Conservation (phyloP, 2,329 filamentous ascomycete species). For the Alternaria consortialis region DNA sequence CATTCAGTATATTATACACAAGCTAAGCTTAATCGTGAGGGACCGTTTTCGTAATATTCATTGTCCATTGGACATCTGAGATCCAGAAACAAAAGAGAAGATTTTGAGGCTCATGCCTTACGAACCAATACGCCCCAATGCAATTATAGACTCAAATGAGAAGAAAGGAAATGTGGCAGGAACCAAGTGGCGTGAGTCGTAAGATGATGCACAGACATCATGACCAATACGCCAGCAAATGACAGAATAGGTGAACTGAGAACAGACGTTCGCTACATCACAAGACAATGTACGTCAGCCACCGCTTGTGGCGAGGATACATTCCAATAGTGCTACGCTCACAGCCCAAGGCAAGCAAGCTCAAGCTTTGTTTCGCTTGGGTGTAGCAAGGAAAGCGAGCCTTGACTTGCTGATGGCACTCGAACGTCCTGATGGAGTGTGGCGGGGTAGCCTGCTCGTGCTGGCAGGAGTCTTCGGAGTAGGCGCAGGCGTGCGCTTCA, state of each 20-base stretch:
- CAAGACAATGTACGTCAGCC: neutral
- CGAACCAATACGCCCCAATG: conserved; percentile 20
- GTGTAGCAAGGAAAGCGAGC: conserved; percentile 51
- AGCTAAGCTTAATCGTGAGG: conserved; percentile 22
- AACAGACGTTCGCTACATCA: neutral
- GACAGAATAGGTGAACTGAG: neutral
- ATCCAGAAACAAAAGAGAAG: conserved; percentile 17
- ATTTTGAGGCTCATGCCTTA: conserved; percentile 16
- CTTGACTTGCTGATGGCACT: conserved; percentile 49
- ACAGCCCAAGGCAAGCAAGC: neutral
- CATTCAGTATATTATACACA: conserved; percentile 30
- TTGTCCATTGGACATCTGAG: conserved; percentile 18
- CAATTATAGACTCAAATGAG: conserved; percentile 18
- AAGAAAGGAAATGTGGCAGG: conserved; percentile 9
- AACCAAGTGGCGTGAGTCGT: conserved; percentile 15
- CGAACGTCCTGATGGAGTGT: conserved; percentile 39
- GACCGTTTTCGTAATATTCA: conserved; percentile 26
- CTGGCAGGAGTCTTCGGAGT: conserved; percentile 42
- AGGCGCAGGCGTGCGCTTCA: conserved; percentile 34
- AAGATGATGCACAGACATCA: neutral
- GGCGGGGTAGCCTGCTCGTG: conserved; percentile 42
- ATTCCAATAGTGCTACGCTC: neutral
- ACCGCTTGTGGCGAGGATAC: neutral
- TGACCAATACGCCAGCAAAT: conserved; percentile 19
- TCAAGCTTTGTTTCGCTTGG: conserved; percentile 47